Conservation (phyloP, 495 filamentous ascomycete species). For the Trichoderma orchidacearum region DNA sequence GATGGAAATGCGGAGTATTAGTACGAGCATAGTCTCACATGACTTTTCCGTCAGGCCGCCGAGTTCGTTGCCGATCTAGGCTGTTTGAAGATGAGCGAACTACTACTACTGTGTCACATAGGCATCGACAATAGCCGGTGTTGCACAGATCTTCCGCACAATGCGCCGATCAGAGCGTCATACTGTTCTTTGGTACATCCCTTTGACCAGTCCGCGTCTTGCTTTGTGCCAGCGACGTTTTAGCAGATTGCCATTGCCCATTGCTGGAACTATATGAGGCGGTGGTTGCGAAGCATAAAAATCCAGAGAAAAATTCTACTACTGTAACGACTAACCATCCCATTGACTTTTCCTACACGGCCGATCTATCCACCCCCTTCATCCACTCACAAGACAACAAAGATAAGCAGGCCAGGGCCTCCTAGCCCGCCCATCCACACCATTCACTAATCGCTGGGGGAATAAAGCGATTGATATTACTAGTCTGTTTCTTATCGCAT, state of each 20-base stretch:
- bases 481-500: neutral
- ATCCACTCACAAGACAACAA: neutral
- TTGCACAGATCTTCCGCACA: neutral
- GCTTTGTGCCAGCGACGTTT: neutral
- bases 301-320: too few relatives aligned
- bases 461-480: neutral
- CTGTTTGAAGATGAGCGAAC: too few relatives aligned
- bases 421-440: neutral
- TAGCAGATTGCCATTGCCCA: neutral
- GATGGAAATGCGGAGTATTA: neutral
- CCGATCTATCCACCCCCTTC: neutral
- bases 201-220: neutral
- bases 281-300: too few relatives aligned
- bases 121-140: neutral
- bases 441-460: neutral
- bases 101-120: too few relatives aligned
- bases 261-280: neutral
- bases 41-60: too few relatives aligned
- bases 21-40: too few relatives aligned
- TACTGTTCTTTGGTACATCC: too few relatives aligned
- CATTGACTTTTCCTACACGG: neutral
- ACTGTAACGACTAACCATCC: too few relatives aligned
- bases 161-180: neutral
- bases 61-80: too few relatives aligned
- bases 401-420: neutral